Conservation (phyloP, 2,329 filamentous ascomycete genomes). For the Ceratocystiopsis sp. region DNA sequence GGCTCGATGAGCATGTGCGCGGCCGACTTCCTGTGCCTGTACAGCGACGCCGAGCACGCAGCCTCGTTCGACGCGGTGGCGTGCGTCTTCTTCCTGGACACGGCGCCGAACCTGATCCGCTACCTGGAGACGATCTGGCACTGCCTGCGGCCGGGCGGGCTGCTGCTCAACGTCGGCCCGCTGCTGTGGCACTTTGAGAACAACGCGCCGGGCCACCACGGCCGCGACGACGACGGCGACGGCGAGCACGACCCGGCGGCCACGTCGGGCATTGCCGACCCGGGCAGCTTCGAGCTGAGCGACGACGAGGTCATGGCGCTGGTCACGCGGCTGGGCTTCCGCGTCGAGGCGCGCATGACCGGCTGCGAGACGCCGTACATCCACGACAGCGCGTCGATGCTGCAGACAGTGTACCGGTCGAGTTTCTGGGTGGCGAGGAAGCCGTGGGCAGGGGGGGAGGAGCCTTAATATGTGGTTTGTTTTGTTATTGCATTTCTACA, state of each 20-base stretch:
- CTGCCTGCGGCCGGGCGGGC: slow-evolving; percentile 59
- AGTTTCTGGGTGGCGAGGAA: slow-evolving; percentile 81
- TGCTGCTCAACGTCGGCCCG: slow-evolving; percentile 82
- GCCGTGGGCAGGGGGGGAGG: slow-evolving; percentile 13
- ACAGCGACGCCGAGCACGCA: slow-evolving; percentile 45
- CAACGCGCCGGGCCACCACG: slow-evolving; percentile 40
- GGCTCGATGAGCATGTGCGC: slow-evolving; percentile 85
- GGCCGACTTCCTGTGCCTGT: slow-evolving; percentile 82
- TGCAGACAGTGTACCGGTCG: slow-evolving; percentile 65
- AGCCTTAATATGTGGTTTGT: slow-evolving; percentile 1
- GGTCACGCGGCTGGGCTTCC: slow-evolving; percentile 60
- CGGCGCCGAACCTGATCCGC: slow-evolving; percentile 77
- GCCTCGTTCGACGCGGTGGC: slow-evolving; percentile 64
- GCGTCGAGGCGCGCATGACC: slow-evolving; percentile 44
- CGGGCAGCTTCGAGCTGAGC: slow-evolving; percentile 76
- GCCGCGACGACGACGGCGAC: slow-evolving; percentile 32
- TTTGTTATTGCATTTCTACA: neutral
- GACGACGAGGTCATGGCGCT: slow-evolving; percentile 75
- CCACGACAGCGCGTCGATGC: slow-evolving; percentile 68
- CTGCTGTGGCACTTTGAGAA: slow-evolving; percentile 93
- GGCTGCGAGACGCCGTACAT: slow-evolving; percentile 68
- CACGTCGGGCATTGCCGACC: slow-evolving; percentile 62
- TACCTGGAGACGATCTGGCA: slow-evolving; percentile 73
- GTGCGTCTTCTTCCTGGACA: slow-evolving; percentile 93
- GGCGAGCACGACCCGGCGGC: slow-evolving; percentile 30